These are phyloP conservation scores for Colletotrichum phormii DNA, from an alignment of 2,329 filamentous ascomycete species.

Conservation along the genomic window DNA sequence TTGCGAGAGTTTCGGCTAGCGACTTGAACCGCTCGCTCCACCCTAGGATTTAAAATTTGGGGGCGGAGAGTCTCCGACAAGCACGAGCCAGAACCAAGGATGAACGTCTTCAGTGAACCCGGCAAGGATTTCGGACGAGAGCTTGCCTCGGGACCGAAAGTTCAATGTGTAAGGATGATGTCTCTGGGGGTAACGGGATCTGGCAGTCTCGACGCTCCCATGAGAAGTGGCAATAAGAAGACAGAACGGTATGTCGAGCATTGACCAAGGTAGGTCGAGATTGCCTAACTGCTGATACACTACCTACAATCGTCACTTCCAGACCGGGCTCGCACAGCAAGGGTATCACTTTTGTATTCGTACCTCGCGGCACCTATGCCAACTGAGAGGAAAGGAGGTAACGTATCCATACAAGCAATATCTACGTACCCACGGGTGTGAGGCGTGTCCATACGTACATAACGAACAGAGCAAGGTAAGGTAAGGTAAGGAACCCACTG, in stretches of 20 bases:
- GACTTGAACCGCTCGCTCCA: conserved; percentile 27
- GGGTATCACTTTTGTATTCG: too few relatives aligned
- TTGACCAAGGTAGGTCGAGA: neutral
- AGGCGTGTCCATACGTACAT: neutral
- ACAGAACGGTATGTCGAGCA: neutral
- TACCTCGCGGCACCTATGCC: too few relatives aligned
- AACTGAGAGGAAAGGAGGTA: neutral
- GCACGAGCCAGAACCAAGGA: neutral
- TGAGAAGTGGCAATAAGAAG: neutral
- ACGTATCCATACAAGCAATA: neutral
- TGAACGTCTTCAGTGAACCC: neutral
- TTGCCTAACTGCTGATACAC: neutral
- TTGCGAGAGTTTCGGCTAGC: conserved; percentile 34
- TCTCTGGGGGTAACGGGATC: neutral
- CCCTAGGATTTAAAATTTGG: conserved; percentile 9
- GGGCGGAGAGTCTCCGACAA: conserved; percentile 27
- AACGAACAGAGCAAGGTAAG: neutral
- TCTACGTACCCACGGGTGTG: neutral
- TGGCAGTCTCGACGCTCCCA: neutral
- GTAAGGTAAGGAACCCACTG: neutral
- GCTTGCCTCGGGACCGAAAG: conserved; percentile 22
- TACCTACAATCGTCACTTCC: too few relatives aligned
- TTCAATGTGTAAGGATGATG: neutral
- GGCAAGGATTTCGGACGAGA: conserved; percentile 23
- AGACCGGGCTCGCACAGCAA: too few relatives aligned